Evolutionary conservation across 805 yeast genomes (phyloP).

Genomic region (Candida dajiaensis): DNA sequence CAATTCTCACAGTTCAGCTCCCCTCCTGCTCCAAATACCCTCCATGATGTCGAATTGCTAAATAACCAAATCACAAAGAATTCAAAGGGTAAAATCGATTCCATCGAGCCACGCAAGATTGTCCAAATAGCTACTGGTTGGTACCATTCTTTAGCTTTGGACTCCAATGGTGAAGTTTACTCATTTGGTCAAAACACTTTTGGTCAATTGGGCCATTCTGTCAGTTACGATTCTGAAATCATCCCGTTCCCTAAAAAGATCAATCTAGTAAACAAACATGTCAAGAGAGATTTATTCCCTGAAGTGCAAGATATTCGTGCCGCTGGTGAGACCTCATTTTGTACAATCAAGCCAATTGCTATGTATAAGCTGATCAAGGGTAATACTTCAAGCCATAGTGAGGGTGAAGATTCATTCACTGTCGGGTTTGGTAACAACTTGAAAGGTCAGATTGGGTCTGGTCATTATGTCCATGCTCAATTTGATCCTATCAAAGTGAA

Average conservation of each 20-base stretch:
- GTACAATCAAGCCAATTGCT: slow-evolving; percentile 31
- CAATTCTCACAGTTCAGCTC: slow-evolving; percentile 56
- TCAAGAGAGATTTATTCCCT: slow-evolving; percentile 37
- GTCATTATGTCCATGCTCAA: slow-evolving; percentile 69
- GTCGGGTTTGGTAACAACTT: slow-evolving; percentile 80
- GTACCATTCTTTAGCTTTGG: slow-evolving; percentile 67
- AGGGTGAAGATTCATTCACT: slow-evolving; percentile 27
- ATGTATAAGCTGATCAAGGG: slow-evolving; percentile 6
- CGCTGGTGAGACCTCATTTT: slow-evolving; percentile 60
- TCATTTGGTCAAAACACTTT: slow-evolving; percentile 79
- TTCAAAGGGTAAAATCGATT: slow-evolving; percentile 14
- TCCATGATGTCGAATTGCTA: slow-evolving; percentile 53
- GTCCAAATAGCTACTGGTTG: slow-evolving; percentile 65
- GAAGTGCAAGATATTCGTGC: slow-evolving; percentile 55
- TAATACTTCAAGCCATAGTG: slow-evolving; percentile 9
- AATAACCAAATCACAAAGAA: slow-evolving; percentile 35
- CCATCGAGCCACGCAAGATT: slow-evolving; percentile 38
- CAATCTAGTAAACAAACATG: slow-evolving; percentile 34
- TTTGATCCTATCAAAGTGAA: slow-evolving; percentile 55
- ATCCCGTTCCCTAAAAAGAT: slow-evolving; percentile 64
- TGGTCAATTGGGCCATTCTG: slow-evolving; percentile 81
- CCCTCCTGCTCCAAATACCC: slow-evolving; percentile 41
- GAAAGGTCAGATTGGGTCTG: slow-evolving; percentile 81
- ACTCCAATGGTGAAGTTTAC: slow-evolving; percentile 62
- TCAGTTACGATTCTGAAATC: slow-evolving; percentile 57